Evolutionary conservation across 768 basidiomycete species (phyloP), one percentile per base, ranked within the genome.

Genomic region (Roridomyces roridus): DNA sequence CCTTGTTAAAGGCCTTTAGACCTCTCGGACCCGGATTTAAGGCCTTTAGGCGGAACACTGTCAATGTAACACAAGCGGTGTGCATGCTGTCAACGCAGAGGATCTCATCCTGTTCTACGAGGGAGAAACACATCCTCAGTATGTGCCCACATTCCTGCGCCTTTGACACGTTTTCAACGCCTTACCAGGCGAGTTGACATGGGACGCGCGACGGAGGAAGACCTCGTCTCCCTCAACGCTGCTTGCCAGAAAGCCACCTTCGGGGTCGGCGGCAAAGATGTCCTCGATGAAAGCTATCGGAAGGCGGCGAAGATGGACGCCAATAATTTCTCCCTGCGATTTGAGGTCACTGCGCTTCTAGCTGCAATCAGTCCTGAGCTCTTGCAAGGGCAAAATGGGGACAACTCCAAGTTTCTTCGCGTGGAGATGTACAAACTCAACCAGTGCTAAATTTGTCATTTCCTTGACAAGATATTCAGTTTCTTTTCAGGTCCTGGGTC

Each of bases 401-500:
- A 49, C 5, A 42, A 57, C 8, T 51, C 62, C 3, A 55, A 52
- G 1, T n/a, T 37, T 2, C 63, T 80, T 25, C 59, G 44, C 21
- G 57, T 64, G 0, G 76, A 80, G 52, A 52, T 80, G n/a, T 77
- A 78, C 64, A 80, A 82, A 53, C 65, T 81, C 46, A 80, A 80
- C 37, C 44, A 71, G 80, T 79, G 39, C n/a, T n/a, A n/a, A n/a
- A n/a, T n/a, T n/a, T n/a, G n/a, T n/a, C n/a, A n/a, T n/a, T n/a
- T n/a, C n/a, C n/a, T n/a, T n/a, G n/a, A n/a, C n/a, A n/a, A n/a
- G n/a, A 57, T 59, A 21, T 35, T 39, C 25, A 20, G 6, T 7
- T 14, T 9, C 20, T 41, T 41, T 36, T 35, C 34, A 35, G 31
- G 17, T 24, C n/a, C n/a, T n/a, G n/a, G n/a, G n/a, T n/a, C n/a